Evolutionary conservation across 306 rosid species (phyloP), one percentile per base, ranked within the genome.

Genomic region (Quercus agrifolia): DNA sequence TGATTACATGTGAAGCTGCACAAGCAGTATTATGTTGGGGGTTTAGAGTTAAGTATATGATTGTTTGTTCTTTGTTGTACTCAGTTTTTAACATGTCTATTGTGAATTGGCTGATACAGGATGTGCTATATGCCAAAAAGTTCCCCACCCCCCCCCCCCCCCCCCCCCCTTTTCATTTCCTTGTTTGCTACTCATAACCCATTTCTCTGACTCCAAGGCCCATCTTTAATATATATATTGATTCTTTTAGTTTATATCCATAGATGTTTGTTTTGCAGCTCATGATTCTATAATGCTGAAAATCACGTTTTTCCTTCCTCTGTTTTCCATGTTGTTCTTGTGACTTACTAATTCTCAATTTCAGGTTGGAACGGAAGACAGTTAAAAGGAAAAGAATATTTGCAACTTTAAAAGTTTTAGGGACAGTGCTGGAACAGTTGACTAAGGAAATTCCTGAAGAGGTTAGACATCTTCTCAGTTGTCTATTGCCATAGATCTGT

Each of bases 341-440:
- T 57, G 35, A 20, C n/a, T 56, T 69, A 44, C 21, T 54, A 15
- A 52, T n/a, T 82, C 49, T 78, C 81, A 73, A 56, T 56, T 84
- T 73, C 81, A 95, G 99, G 90, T 85, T 95, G 91, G 94, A 95
- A 82, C 90, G 91, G 61, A 92, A 85, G 86, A 95, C 92, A 55
- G 84, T 95, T 73, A 86, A 89, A 90, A 87, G 99, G 81, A 95
- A 92, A 90, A 89, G 89, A 74, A 91, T 95, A 52, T 95, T 89
- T 79, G 99, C 99, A 33, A 95, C 92, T 77, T 87, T 95, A 66
- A 90, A 84, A 90, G 96, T 91, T 73, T 83, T 95, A 75, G 97
- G 92, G 58, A 91, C 80, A 41, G 97, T 95, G 56, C 80, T 95
- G 84, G 88, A 83, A 91, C 98, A 95, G 86, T 71, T 95, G 81